phyloP scores from a whole-genome alignment of 176 grass and related monocot species.

The Avena insularis region DNA sequence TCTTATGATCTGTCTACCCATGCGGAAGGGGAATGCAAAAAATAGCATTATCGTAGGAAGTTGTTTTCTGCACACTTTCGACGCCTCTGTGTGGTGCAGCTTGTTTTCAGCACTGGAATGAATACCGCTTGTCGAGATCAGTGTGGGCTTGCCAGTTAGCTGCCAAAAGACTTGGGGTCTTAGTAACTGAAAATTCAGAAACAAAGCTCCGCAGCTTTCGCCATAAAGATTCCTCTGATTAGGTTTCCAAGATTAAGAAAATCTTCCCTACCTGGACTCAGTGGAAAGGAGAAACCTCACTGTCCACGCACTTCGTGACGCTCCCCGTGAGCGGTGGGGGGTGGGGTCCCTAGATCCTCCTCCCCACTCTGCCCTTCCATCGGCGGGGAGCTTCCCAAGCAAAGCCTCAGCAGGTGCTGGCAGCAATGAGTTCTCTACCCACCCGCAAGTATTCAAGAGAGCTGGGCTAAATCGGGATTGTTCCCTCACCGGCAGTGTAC shows the following conservation, averaged over 20 bases:
- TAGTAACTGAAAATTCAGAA: neutral
- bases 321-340: no score
- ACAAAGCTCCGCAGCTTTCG: neutral
- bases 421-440: no score
- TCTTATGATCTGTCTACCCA: neutral
- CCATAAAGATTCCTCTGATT: neutral
- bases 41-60: neutral
- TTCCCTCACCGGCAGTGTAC: no score
- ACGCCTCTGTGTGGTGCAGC: neutral
- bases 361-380: no score
- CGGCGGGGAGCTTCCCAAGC: no score
- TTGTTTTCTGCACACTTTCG: neutral
- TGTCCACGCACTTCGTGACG: accelerated
- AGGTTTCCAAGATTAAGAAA: no score
- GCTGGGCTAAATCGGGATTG: no score
- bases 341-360: no score
- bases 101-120: neutral
- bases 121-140: neutral
- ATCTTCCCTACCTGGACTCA: no score
- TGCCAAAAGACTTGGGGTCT: neutral
- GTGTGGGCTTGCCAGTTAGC: neutral
- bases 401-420: no score
- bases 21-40: neutral
- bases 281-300: no score
- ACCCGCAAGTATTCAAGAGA: no score